Evolutionary conservation across 495 filamentous ascomycete species (phyloP).

Genomic region (Podospora pseudopauciseta): DNA sequence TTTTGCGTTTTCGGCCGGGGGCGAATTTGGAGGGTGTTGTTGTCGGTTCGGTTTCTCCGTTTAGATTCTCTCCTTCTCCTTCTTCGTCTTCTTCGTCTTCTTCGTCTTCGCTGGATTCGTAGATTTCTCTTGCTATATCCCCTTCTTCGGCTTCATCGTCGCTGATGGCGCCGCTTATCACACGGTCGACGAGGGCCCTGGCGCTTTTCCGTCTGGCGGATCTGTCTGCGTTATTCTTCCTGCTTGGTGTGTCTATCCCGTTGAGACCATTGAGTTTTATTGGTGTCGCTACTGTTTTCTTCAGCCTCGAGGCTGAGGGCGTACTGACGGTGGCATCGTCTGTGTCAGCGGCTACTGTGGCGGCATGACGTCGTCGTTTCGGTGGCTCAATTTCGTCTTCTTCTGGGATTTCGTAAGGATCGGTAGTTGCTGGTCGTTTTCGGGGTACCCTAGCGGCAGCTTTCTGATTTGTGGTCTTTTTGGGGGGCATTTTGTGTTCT

Average conservation of each 20-base stretch:
- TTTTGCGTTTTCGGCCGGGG: conserved; percentile 30
- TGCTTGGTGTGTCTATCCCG: conserved; percentile 50
- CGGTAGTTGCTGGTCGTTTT: conserved; percentile 22
- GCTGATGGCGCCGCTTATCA: conserved; percentile 59
- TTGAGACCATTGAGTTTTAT: conserved; percentile 30
- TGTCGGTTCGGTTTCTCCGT: conserved; percentile 30
- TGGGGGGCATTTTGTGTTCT: conserved; percentile 22
- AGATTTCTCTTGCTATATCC: conserved; percentile 68
- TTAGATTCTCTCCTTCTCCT: conserved; percentile 28
- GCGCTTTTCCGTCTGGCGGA: conserved; percentile 87
- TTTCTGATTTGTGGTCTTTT: conserved; percentile 18
- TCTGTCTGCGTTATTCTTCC: conserved; percentile 65
- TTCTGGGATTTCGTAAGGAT: conserved; percentile 34
- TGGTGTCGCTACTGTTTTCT: conserved; percentile 36
- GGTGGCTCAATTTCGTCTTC: conserved; percentile 19
- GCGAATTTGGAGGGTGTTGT: conserved; percentile 56
- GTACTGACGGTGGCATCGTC: conserved; percentile 24
- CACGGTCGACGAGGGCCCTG: conserved; percentile 64
- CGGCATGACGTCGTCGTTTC: conserved; percentile 17
- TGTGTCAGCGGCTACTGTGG: background rate
- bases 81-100: conserved; percentile 45
- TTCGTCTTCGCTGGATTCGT: conserved; percentile 51
- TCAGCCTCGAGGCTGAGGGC: conserved; percentile 29
- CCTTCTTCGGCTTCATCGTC: conserved; percentile 73
- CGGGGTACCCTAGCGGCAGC: conserved; percentile 11